Evolutionary conservation across 2,329 filamentous ascomycete species (phyloP), one percentile per base, ranked within the genome.

Genomic region (Pseudomassariella vexata): DNA sequence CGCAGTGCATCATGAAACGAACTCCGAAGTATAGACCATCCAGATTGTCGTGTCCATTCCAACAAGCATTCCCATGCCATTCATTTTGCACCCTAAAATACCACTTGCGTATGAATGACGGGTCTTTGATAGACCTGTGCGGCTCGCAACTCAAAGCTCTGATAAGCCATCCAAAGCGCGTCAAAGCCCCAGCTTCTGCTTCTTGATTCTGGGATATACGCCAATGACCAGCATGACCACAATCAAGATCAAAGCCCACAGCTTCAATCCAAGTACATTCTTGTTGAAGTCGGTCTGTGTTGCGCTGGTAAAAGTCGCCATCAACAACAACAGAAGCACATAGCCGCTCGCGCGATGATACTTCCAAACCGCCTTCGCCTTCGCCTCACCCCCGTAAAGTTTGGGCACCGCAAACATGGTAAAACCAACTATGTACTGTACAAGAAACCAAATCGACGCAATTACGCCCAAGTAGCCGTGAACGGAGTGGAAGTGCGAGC

Each of bases 341-440:
- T 98, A 96, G 3, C 90, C 92, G 15, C 69, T 72, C 33, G 73
- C 62, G 19, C 90, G 77, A 57, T 96, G 92, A 49, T 89, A 95
- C 61, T 94, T 95, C 70, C 90, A 96, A 24, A 95, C 57, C 16
- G 68, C 68, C 70, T 89, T 94, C 14, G 88, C 90, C 3, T 78
- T 79, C 17, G 85, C 79, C 41, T 82, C 78, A 35, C 85, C 79
- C 5, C 89, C 89, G 48, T 90, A 94, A 2, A 39, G 22, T 15
- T 36, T 32, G 7, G 89, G 89, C 3, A 75, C 65, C 37, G 78
- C 86, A 66, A 82, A 95, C 63, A 92, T 85, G 19, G 85, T 83
- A 41, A 94, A 75, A 11, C 92, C 90, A 19, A 95, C 73, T 1
- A 82, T 30, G 26, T 85, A 81, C 62, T 96, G 92, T 2, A 83